Evolutionary conservation across 2,329 filamentous ascomycete species (phyloP), one percentile per base, ranked within the genome.

Genomic region (Penicillium sp.): DNA sequence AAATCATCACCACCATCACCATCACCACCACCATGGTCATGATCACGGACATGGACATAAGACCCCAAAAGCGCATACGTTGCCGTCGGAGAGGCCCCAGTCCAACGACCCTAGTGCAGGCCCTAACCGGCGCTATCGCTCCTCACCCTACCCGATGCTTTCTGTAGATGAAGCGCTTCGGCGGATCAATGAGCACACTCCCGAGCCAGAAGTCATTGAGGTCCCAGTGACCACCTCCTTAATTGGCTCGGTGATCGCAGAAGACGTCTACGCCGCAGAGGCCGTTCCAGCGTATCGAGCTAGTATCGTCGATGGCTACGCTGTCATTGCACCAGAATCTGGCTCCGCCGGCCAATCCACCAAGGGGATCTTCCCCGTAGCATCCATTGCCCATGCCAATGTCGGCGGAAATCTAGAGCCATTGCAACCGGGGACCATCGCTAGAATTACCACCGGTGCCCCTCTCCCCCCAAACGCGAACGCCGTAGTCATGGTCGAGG

Each of bases 301-400:
- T 17, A 97, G 91, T 64, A 97, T 96, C 35, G 93, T 98, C 0
- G 93, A 98, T 67, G 93, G 93, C 1, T 98, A 98, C 64, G 93
- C 93, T 2, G 80, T 95, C 0, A 82, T 90, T 33, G 84, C 67
- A 49, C 68, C 61, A 12, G 65, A 61, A 55, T 66, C 53, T 6
- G 77, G 78, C 46, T 71, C 72, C 28, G 75, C 81, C 35, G 81
- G 78, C 1, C 64, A 65, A 0, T 81, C 78, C 43, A 79, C 87
- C 43, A 87, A 85, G 60, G 90, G 91, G 0, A 72, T 84, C 1
- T 97, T 93, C 63, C 89, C 91, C 0, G 91, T 98, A 13, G 83
- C 85, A 0, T 84, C 87, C 0, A 77, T 97, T 12, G 94, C 89
- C 0, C 89, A 96, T 64, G 93, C 93, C 10, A 80, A 88, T 15